These are phyloP conservation scores for Colletotrichum karsti DNA, from an alignment of 2,329 filamentous ascomycete species.

Conservation along the genomic window DNA sequence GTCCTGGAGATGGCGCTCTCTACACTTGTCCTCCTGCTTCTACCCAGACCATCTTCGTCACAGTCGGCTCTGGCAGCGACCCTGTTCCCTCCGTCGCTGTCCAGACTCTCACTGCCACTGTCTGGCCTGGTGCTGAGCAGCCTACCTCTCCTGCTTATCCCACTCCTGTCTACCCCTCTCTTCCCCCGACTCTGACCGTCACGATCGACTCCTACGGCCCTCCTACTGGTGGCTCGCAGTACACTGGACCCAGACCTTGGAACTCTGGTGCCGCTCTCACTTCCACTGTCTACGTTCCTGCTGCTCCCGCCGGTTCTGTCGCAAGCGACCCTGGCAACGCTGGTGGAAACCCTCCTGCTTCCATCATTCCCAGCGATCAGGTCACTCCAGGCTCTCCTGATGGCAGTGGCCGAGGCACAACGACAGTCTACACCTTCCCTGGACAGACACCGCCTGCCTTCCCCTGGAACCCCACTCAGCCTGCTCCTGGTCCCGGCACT, in stretches of 20 bases:
- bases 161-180: conserved; percentile 24
- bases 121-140: neutral
- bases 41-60: conserved; percentile 58
- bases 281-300: conserved; percentile 14
- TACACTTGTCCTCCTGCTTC: conserved; percentile 45
- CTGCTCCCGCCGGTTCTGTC: conserved; percentile 31
- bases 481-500: neutral
- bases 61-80: conserved; percentile 46
- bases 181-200: conserved; percentile 28
- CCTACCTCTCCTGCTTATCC: neutral
- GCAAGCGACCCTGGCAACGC: neutral
- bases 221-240: conserved; percentile 31
- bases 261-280: conserved; percentile 10
- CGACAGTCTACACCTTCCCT: neutral
- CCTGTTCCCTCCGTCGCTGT: conserved; percentile 24
- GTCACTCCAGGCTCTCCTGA: neutral
- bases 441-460: conserved; percentile 3
- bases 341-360: neutral
- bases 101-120: conserved; percentile 21
- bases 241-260: conserved; percentile 29
- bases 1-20: conserved; percentile 4
- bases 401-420: neutral
- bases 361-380: conserved; percentile 1
- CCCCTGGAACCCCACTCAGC: conserved; percentile 11
- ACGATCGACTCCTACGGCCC: conserved; percentile 28